Percentiles rank a stretch among this genome's conserved stretches.
Evolutionary conservation across 1,139 yeast genomes (phyloP).

Genomic region (Kluyveromyces sp.): DNA sequence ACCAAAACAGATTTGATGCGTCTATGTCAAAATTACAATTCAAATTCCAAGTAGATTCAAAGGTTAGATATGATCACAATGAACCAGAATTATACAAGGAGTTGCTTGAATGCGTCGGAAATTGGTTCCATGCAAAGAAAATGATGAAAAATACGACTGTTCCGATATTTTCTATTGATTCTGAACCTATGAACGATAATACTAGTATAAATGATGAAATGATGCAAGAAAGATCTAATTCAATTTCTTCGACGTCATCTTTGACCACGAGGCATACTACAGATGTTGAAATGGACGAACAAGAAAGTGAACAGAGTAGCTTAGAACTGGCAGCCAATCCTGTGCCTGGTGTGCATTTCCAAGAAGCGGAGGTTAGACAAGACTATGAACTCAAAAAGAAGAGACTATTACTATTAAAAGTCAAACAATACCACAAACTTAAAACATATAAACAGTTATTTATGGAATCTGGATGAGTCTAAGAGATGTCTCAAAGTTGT

Average conservation of each 20-base stretch:
- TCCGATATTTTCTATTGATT: constrained; percentile 1
- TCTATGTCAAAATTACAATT: background rate
- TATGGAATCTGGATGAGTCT: constrained; percentile 10
- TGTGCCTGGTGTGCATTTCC: constrained; percentile 7
- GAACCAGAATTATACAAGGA: constrained; percentile 12
- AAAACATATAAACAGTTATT: constrained; percentile 24
- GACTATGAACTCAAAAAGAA: constrained; percentile 16
- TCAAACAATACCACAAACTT: constrained; percentile 19
- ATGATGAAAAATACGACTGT: constrained; percentile 3
- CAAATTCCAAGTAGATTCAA: constrained; percentile 1
- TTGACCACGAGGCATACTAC: constrained; percentile 13
- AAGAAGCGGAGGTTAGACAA: constrained; percentile 11
- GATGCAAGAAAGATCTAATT: background rate
- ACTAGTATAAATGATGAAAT: background rate
- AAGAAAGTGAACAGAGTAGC: constrained; percentile 7
- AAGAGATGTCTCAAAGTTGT: constrained; percentile 4
- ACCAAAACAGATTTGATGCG: background rate
- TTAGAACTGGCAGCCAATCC: background rate
- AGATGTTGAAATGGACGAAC: constrained; percentile 24
- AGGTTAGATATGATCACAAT: background rate
- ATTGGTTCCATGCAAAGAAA: constrained; percentile 13
- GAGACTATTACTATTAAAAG: constrained; percentile 14
- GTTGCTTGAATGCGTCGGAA: constrained; percentile 19
- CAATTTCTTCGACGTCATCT: constrained; percentile 2
- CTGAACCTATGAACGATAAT: background rate